These are phyloP conservation scores for Cercospora sojina DNA, from an alignment of 2,329 filamentous ascomycete species.

Conservation along the genomic window DNA sequence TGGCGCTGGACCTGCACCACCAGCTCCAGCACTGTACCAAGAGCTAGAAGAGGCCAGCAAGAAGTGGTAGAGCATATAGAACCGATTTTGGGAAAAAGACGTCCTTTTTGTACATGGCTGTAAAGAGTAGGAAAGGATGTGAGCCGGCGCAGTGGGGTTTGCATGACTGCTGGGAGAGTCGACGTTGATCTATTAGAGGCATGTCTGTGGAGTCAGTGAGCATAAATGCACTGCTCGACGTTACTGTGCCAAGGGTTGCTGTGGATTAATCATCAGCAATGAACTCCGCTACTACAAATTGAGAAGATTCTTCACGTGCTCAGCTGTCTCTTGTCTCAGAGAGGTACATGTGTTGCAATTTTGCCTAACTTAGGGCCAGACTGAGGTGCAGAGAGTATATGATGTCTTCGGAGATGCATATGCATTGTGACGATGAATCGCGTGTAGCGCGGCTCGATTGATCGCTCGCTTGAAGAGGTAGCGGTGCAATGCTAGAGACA, in stretches of 20 bases:
- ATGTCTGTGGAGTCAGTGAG: background rate
- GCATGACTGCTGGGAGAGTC: background rate
- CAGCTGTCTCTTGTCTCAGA: background rate
- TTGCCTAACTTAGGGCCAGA: background rate
- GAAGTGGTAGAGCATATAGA: constrained; percentile 17
- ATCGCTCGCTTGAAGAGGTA: background rate
- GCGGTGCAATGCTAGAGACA: background rate
- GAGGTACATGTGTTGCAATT: background rate
- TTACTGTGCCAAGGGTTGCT: background rate
- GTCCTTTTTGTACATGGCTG: constrained; percentile 12
- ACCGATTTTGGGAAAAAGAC: background rate
- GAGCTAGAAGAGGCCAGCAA: constrained; percentile 25
- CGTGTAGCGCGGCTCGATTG: background rate
- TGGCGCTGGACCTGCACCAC: constrained; percentile 23
- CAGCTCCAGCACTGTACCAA: constrained; percentile 35
- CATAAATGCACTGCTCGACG: background rate
- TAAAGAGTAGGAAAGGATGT: background rate
- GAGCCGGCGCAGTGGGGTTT: background rate
- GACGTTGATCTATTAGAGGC: background rate
- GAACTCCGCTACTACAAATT: background rate
- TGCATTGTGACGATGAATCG: too few species aligned
- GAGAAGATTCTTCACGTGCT: background rate
- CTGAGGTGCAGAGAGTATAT: background rate
- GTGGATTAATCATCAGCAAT: background rate
- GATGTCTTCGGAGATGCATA: background rate